A percentile compares a stretch with the other conserved stretches of the same genome.
phyloP scores from a whole-genome alignment of 805 yeast genomes.

The Saturnispora halmiae region DNA sequence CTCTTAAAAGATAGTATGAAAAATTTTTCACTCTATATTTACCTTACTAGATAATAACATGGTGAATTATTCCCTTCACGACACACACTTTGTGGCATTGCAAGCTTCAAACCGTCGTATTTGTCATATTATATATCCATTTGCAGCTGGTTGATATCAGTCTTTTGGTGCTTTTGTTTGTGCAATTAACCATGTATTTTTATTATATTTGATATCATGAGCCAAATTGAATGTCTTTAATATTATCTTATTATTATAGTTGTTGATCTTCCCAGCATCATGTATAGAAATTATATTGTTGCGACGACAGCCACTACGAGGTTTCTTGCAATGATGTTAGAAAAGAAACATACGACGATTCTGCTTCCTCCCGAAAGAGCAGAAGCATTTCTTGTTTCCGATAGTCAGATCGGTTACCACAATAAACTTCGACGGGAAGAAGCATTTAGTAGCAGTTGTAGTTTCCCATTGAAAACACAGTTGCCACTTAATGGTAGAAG shows the following conservation, averaged over 20 bases:
- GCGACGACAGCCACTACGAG: neutral
- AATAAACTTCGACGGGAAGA: slow-evolving; percentile 4
- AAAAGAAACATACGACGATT: neutral
- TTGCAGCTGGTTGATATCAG: too few relatives aligned
- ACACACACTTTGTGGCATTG: too few relatives aligned
- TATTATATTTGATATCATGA: neutral
- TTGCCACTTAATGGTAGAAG: neutral
- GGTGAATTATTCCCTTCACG: neutral
- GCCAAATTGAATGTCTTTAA: too few relatives aligned
- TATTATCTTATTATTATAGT: too few relatives aligned
- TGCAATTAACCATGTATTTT: too few relatives aligned
- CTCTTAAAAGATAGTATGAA: neutral
- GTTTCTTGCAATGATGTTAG: neutral
- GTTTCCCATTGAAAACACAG: neutral
- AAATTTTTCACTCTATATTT: neutral
- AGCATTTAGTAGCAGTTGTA: neutral
- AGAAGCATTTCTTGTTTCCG: slow-evolving; percentile 4
- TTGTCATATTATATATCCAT: too few relatives aligned
- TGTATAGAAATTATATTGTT: neutral
- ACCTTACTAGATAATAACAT: neutral
- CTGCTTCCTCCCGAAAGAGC: neutral
- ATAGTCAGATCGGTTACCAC: neutral
- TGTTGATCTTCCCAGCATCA: neutral
- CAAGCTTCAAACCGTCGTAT: too few relatives aligned
- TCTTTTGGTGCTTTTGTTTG: too few relatives aligned